Base-by-base conservation (phyloP, 768 basidiomycete genomes). In the Leccinum rimulosum region DNA sequence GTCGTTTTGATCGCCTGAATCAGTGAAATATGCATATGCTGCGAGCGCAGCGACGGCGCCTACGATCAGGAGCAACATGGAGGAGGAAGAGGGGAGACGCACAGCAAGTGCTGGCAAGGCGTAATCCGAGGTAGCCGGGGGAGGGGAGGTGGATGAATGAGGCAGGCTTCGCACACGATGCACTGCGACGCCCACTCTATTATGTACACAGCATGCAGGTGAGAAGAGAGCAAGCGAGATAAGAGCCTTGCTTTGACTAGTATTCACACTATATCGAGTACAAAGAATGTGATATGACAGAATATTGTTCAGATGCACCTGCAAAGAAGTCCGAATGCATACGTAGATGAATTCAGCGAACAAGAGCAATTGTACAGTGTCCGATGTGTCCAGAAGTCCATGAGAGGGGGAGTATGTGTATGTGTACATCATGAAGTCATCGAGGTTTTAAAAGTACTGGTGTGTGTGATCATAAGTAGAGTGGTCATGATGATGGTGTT, bases 401-500 rank as follows among this genome's bases (percentile, higher is more conserved):
- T 60, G 31, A 57, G 27, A 50, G 40, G 15, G 3, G 4, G 15
- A 28, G 47, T 47, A 53, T 54, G 62, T 14, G 15, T 27, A 27
- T 19, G 43, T 35, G 50, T 69, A 61, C 54, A 60, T 63, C 53
- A 36, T 62, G 31, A 54, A 22, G 56, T 70, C 65, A 50, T 71
- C 50, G 25, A 15, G 2, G 30, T 55, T 50, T 66, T 45, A 48
- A 15, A 22, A 9, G 48, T 49, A 33, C 19, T 55, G 54, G 22
- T n/a, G 45, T 33, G 51, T 27, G 50, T 9, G 10, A 28, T 50
- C 58, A 50, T 65, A 55, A 35, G n/a, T 43, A n/a, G n/a, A 12
- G 40, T 8, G 47, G 25, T 67, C 60, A 70, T 72, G 58, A 58
- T 6, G 52, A 57, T 22, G 55, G 5, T 22, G 60, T 56, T 15